Evolutionary conservation across 2,329 filamentous ascomycete species (phyloP), one percentile per base, ranked within the genome.

Genomic region (Huntiella omanensis): DNA sequence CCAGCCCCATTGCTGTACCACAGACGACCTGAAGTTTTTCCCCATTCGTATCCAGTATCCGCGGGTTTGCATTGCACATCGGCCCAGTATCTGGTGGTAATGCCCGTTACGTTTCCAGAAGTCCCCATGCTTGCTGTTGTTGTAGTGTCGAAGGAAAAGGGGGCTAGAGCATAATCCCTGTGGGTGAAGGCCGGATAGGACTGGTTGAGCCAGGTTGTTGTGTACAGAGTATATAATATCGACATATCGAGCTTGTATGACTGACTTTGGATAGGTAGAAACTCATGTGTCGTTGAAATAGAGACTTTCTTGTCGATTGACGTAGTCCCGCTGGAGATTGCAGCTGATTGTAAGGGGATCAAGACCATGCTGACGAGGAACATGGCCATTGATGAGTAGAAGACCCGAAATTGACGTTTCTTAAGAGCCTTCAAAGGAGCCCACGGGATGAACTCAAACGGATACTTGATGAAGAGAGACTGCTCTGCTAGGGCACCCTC

Each of bases 401-500:
- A 69, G 0, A 73, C 67, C 0, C 62, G 52, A 71, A 70, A 76
- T 44, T 77, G 70, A 3, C 65, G 70, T 28, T 17, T 11, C 13
- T 52, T 54, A 0, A 55, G 54, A 0, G 63, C 57, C 1, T 50
- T 57, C 4, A 61, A 52, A 0, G 63, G 63, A 0, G 59, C 58
- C 4, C 57, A 45, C 0, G 53, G 60, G 0, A 64, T 52, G 6
- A 66, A 66, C 0, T 61, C 58, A 0, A 56, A 60, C 0, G 73
- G 73, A 36, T 79, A 80, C 0, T 67, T 61, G 0, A 79, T 43
- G 0, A 74, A 57, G 0, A 79, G 12, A 0, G 70, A 73, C 0
- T 69, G 53, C 4, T 60, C 56, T 0, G 62, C 70, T 0, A 52
- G 52, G 0, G 68, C 68, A 0, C 73, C 73, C 0, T 54, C 52